Conservation (phyloP, 305 asterid genomes). For the Fraxinus sp. region DNA sequence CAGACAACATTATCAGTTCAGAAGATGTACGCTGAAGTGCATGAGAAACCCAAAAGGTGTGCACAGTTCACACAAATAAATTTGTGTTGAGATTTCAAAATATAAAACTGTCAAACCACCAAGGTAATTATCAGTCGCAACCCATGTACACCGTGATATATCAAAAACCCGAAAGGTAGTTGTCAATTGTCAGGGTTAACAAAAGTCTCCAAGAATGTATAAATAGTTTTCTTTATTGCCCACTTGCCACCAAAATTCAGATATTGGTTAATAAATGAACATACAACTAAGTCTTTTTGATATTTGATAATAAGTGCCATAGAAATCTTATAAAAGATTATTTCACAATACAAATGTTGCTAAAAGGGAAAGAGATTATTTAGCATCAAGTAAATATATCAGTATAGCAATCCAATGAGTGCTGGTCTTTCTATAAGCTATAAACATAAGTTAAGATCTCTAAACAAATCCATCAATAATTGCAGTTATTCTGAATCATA, state of each 20-base stretch:
- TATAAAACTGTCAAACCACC: not conserved
- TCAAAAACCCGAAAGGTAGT: not conserved
- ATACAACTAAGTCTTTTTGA: not conserved
- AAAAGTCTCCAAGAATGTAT: not conserved
- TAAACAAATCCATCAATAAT: not conserved
- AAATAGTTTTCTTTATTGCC: not conserved
- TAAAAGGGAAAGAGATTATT: not conserved
- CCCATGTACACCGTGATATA: not conserved
- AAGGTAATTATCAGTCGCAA: slow-evolving; percentile 9
- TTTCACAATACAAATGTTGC: not conserved
- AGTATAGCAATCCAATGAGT: not conserved
- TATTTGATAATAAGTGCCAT: not conserved
- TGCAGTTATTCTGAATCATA: not conserved
- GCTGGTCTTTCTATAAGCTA: not conserved
- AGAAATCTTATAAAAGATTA: slow-evolving; percentile 4
- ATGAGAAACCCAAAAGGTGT: slow-evolving; percentile 6
- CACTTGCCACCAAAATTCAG: not conserved
- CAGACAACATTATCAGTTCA: not conserved
- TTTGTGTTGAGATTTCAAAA: not conserved
- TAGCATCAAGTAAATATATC: not conserved
- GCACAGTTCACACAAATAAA: not conserved
- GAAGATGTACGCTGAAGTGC: not conserved
- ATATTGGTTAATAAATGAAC: not conserved
- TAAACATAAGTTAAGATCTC: not conserved
- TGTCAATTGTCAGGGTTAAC: not conserved